phyloP scores from a whole-genome alignment of 2,329 filamentous ascomycete genomes.

The Colletotrichum limetticola region DNA sequence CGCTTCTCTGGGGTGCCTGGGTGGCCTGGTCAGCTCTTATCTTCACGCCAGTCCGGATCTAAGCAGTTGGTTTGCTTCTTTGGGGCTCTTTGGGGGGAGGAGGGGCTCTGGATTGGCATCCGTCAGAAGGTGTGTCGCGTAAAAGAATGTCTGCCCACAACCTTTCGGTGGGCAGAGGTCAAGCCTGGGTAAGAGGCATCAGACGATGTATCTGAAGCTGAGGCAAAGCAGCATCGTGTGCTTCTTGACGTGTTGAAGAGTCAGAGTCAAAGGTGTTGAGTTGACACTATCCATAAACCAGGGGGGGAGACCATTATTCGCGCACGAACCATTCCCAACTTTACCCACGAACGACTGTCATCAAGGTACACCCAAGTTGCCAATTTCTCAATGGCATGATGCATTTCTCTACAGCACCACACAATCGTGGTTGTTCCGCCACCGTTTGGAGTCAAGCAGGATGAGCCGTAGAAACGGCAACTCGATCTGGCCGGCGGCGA shows the following conservation, averaged over 20 bases:
- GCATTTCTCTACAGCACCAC: neutral
- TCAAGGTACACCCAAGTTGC: neutral
- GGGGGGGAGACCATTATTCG: neutral
- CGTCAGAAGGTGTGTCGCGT: neutral
- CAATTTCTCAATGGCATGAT: neutral
- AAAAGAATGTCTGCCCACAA: slow-evolving; percentile 3
- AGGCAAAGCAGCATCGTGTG: neutral
- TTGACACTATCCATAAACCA: neutral
- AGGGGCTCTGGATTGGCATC: neutral
- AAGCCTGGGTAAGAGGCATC: neutral
- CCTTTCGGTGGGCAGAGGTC: neutral
- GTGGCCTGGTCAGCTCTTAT: slow-evolving; percentile 18
- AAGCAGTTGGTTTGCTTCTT: neutral
- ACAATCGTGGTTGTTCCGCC: neutral
- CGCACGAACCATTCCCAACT: neutral
- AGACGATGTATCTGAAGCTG: neutral
- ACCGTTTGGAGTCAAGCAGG: too few species aligned
- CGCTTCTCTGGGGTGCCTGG: neutral
- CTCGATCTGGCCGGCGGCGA: neutral
- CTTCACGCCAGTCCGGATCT: slow-evolving; percentile 2
- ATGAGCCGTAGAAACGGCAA: neutral
- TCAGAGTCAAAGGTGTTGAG: neutral
- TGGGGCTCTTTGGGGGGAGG: neutral
- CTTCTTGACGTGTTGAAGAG: neutral
- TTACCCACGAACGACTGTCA: neutral